Percentiles rank a stretch among this genome's conserved stretches.
Conservation (phyloP, 1,284 basidiomycete genomes). For the Pseudozyma sp. region DNA sequence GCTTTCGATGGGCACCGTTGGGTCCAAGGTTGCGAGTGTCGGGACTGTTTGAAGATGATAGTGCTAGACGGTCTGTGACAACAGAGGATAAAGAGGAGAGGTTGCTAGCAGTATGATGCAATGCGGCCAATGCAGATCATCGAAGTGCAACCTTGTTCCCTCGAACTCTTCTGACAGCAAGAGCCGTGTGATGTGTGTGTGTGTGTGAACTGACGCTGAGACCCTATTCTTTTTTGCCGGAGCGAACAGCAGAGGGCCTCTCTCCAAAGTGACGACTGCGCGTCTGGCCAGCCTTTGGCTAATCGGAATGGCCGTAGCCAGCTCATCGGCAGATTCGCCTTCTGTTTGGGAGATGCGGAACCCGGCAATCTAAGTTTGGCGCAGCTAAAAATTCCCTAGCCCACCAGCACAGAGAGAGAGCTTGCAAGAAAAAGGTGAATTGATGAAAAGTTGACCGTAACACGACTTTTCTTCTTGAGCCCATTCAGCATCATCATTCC, state of each 20-base stretch:
- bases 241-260: slow-evolving; percentile 3
- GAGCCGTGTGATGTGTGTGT: not conserved
- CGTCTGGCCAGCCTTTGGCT: not conserved
- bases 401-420: not conserved
- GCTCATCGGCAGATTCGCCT: slow-evolving; percentile 26
- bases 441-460: not conserved
- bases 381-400: not conserved
- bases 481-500: no score
- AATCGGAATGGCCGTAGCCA: not conserved
- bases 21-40: no score
- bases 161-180: slow-evolving; percentile 1
- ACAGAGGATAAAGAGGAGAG: no score
- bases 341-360: slow-evolving; percentile 5
- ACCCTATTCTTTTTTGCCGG: slow-evolving; percentile 33
- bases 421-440: slow-evolving; percentile 21
- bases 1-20: not conserved
- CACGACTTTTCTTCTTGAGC: no score
- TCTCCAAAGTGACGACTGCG: slow-evolving; percentile 4
- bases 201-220: slow-evolving; percentile 16
- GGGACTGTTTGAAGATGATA: no score
- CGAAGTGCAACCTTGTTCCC: not conserved
- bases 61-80: no score
- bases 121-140: not conserved
- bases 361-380: slow-evolving; percentile 31
- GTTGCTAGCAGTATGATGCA: not conserved